These are phyloP conservation scores for Aspergillus sp. DNA, from an alignment of 2,329 filamentous ascomycete species.

Conservation along the genomic window DNA sequence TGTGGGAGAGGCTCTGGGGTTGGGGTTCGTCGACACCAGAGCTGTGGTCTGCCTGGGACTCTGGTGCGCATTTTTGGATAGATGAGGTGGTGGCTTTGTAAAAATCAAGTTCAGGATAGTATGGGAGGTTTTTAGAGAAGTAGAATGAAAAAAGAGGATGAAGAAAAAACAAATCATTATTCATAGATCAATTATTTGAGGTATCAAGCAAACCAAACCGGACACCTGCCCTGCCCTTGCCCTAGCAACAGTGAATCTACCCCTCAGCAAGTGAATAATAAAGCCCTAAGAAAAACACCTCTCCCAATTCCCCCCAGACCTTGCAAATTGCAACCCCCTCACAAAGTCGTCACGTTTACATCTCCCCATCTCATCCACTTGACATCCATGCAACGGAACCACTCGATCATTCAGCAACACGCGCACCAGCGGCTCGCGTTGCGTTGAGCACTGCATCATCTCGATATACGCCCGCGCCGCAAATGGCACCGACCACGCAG, in stretches of 20 bases:
- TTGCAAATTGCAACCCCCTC: slow-evolving; percentile 65
- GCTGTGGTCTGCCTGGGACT: too few relatives aligned
- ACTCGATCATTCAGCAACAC: slow-evolving; percentile 80
- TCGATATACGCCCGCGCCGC: slow-evolving; percentile 75
- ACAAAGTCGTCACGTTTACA: slow-evolving; percentile 66
- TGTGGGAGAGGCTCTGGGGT: too few relatives aligned
- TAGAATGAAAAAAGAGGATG: too few relatives aligned
- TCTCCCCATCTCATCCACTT: slow-evolving; percentile 59
- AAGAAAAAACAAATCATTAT: not conserved
- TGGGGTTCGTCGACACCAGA: too few relatives aligned
- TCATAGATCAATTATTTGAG: not conserved
- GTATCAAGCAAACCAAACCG: not conserved
- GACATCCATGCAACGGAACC: slow-evolving; percentile 61
- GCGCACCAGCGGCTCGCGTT: slow-evolving; percentile 61
- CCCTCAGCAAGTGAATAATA: not conserved
- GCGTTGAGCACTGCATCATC: slow-evolving; percentile 61
- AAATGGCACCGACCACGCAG: slow-evolving; percentile 76
- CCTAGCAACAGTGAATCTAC: not conserved
- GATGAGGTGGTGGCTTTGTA: too few relatives aligned
- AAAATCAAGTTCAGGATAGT: too few relatives aligned
- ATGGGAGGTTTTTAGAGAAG: too few relatives aligned
- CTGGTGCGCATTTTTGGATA: too few relatives aligned
- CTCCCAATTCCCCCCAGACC: slow-evolving; percentile 63
- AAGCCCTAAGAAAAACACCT: slow-evolving; percentile 43
- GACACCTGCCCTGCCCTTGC: not conserved